A percentile compares a stretch with the other conserved stretches of the same genome.
These are phyloP conservation scores for Aleurites moluccanus DNA, from an alignment of 441 rosid species.

Conservation along the genomic window DNA sequence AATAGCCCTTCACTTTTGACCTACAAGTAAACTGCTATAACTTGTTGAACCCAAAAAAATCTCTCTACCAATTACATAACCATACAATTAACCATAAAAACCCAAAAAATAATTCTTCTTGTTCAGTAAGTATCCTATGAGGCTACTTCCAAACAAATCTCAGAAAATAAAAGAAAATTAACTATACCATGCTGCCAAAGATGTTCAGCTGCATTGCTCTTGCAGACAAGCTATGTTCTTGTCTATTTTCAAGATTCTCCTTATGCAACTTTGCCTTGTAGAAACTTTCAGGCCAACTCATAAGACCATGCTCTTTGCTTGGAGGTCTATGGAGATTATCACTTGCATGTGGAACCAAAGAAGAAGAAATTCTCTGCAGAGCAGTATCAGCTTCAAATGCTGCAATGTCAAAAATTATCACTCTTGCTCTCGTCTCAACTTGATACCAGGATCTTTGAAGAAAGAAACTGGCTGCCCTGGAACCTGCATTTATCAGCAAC, in stretches of 20 bases:
- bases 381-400: slow-evolving; percentile 52
- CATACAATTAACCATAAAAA: neutral
- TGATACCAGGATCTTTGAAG: slow-evolving; percentile 54
- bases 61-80: neutral
- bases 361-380: slow-evolving; percentile 48
- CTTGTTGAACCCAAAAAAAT: neutral
- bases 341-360: slow-evolving; percentile 41
- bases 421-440: slow-evolving; percentile 80
- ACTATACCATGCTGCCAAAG: slow-evolving; percentile 71
- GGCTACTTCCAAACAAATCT: neutral
- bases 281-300: slow-evolving; percentile 75
- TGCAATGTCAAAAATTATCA: slow-evolving; percentile 56
- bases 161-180: neutral
- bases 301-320: slow-evolving; percentile 63
- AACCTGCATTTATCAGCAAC: slow-evolving; percentile 38
- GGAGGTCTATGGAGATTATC: slow-evolving; percentile 55
- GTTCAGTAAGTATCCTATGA: neutral
- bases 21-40: neutral
- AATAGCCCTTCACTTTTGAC: neutral
- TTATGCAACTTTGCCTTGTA: slow-evolving; percentile 32
- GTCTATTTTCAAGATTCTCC: slow-evolving; percentile 26
- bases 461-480: slow-evolving; percentile 42
- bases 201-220: slow-evolving; percentile 74
- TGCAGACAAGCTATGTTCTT: slow-evolving; percentile 52
- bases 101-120: neutral